Conservation (phyloP, 106 monocot species). For the Hemerocallis citrina region DNA sequence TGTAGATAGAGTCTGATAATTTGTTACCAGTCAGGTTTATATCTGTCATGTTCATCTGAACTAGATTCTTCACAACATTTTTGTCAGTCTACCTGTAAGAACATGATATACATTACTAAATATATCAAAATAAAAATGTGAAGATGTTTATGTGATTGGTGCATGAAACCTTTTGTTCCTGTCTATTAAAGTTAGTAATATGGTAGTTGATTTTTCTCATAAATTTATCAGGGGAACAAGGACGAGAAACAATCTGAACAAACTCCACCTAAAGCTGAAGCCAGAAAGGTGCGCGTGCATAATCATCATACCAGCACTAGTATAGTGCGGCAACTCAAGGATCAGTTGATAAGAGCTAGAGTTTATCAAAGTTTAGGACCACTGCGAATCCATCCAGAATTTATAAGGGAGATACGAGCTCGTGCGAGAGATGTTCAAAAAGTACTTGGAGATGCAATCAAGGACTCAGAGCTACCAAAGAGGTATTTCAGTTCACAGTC, state of each 20-base stretch:
- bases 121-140: no score
- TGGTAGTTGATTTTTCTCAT: background rate
- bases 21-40: no score
- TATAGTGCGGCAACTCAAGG: conserved; percentile 47
- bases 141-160: no score
- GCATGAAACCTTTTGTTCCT: no score
- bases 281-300: background rate
- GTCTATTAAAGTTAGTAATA: no score
- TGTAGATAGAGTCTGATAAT: no score
- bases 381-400: conserved; percentile 39
- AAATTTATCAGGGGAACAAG: conserved; percentile 8
- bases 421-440: conserved; percentile 46
- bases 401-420: conserved; percentile 39
- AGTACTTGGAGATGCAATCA: conserved; percentile 51
- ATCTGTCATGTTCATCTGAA: no score
- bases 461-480: conserved; percentile 56
- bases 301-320: background rate
- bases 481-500: conserved; percentile 24
- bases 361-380: conserved; percentile 41
- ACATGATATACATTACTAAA: no score
- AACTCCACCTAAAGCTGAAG: background rate
- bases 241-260: background rate
- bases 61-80: no score
- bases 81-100: no score
- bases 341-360: conserved; percentile 63